Conservation (phyloP, 148 eudicot genomes). For the Nyssa sinensis region DNA sequence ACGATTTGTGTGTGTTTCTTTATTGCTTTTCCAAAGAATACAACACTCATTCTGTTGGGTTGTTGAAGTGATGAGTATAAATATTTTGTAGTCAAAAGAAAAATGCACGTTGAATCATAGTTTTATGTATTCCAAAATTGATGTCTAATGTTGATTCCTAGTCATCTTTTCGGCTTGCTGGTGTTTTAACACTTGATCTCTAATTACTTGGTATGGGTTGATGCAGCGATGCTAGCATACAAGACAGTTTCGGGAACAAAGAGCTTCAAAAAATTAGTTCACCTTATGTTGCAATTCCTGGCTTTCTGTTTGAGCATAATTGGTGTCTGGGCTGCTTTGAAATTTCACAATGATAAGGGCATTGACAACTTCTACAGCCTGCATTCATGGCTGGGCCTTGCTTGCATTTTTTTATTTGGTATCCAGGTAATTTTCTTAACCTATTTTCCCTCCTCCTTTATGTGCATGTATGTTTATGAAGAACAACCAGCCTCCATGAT, state of each 20-base stretch:
- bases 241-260: conserved; percentile 88
- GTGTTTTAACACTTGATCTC: neutral
- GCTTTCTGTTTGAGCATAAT: conserved; percentile 62
- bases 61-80: too few relatives aligned
- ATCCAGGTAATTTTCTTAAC: conserved; percentile 63
- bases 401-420: conserved; percentile 60
- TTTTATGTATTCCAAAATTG: neutral
- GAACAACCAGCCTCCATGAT: neutral
- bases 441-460: too few relatives aligned
- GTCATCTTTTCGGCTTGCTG: neutral
- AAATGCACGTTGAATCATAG: too few relatives aligned
- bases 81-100: too few relatives aligned
- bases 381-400: conserved; percentile 96
- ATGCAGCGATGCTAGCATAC: conserved; percentile 95
- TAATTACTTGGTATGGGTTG: conserved; percentile 14
- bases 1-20: neutral
- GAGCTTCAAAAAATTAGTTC: conserved; percentile 63
- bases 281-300: conserved; percentile 69
- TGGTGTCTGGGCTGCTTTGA: conserved; percentile 84
- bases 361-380: conserved; percentile 89
- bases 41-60: neutral
- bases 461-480: too few relatives aligned
- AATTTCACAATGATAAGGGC: conserved; percentile 77
- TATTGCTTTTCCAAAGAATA: too few relatives aligned
- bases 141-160: neutral